These are phyloP conservation scores for Eucalyptus microcorys DNA, from an alignment of 345 rosid species.

Conservation along the genomic window DNA sequence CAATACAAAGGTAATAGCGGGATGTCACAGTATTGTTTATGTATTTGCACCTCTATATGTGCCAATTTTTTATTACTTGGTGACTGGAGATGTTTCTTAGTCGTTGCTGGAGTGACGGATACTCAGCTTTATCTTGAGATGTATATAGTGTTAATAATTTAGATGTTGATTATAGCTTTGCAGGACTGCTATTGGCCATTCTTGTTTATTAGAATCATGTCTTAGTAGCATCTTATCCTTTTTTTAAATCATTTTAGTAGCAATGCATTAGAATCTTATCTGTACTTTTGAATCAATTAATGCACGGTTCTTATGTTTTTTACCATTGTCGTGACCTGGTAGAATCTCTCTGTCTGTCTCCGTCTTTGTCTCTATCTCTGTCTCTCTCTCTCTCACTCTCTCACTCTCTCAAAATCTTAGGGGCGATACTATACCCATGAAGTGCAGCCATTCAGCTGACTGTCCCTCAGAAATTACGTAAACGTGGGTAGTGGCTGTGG, in stretches of 20 bases:
- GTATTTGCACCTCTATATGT: background rate
- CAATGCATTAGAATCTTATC: too few relatives aligned
- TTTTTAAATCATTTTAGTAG: too few relatives aligned
- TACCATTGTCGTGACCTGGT: too few relatives aligned
- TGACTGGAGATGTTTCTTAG: background rate
- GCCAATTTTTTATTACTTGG: background rate
- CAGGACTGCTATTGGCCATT: too few relatives aligned
- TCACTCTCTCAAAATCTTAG: background rate
- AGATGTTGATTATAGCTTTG: too few relatives aligned
- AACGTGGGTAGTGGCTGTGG: background rate
- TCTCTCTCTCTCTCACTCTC: accelerated
- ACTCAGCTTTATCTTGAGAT: background rate
- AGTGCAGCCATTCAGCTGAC: background rate
- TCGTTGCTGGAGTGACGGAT: background rate
- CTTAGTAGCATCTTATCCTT: too few relatives aligned
- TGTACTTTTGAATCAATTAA: too few relatives aligned
- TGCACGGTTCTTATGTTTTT: too few relatives aligned
- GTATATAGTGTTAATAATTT: background rate
- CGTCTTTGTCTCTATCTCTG: too few relatives aligned
- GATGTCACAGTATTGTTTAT: background rate
- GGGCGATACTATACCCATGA: background rate
- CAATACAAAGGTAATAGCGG: background rate
- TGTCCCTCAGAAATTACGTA: background rate
- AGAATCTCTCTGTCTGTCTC: too few relatives aligned
- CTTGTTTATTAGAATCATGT: too few relatives aligned